Conservation (phyloP, 352 stramenopile genomes). For the Phytophthora sp. region DNA sequence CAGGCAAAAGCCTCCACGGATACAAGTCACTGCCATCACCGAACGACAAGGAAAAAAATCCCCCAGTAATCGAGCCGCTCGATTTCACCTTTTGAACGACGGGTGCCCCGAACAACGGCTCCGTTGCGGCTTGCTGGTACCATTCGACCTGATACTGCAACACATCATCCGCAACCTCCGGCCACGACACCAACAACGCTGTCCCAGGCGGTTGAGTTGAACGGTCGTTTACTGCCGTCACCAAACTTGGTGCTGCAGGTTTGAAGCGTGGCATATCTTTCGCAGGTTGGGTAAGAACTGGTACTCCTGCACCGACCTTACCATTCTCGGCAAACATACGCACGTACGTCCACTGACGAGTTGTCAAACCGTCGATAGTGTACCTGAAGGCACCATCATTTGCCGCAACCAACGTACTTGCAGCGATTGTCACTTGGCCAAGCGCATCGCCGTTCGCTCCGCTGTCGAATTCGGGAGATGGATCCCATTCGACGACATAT, state of each 20-base stretch:
- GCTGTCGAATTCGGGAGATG: constrained; percentile 75
- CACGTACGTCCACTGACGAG: constrained; percentile 59
- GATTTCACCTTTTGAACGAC: constrained; percentile 65
- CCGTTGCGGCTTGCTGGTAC: constrained; percentile 60
- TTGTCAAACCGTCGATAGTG: constrained; percentile 57
- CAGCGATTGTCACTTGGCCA: constrained; percentile 37
- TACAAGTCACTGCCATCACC: constrained; percentile 39
- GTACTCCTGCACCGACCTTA: constrained; percentile 48
- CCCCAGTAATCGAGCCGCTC: constrained; percentile 49
- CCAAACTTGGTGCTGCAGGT: constrained; percentile 35
- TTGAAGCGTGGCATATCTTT: constrained; percentile 77
- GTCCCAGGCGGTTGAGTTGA: constrained; percentile 40
- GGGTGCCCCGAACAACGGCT: constrained; percentile 63
- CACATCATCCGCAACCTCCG: constrained; percentile 34
- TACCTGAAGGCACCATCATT: constrained; percentile 42
- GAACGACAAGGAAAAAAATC: constrained; percentile 74
- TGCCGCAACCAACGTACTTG: constrained; percentile 20
- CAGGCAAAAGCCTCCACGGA: constrained; percentile 52
- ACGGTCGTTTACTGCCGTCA: constrained; percentile 49
- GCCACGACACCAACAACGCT: constrained; percentile 64
- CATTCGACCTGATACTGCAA: constrained; percentile 69
- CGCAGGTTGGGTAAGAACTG: constrained; percentile 47
- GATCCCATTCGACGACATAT: constrained; percentile 94
- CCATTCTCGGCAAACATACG: constrained; percentile 77
- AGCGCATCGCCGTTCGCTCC: constrained; percentile 62